A percentile compares a stretch with the other conserved stretches of the same genome.
phyloP scores from a whole-genome alignment of 2,329 filamentous ascomycete genomes.

The Mycogone perniciosa region DNA sequence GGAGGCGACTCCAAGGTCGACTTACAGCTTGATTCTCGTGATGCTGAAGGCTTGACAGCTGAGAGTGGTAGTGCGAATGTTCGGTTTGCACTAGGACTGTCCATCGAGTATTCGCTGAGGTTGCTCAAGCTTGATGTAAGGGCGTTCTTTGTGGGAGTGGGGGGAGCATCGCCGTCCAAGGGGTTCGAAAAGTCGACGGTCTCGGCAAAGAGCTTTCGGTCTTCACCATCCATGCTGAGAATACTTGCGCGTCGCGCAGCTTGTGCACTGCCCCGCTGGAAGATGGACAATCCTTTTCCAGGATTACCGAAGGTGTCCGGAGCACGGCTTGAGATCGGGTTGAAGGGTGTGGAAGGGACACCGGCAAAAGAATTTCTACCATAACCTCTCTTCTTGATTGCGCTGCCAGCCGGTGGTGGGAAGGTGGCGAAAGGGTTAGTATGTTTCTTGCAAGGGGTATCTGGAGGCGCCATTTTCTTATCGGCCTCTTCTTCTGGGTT shows the following conservation, averaged over 20 bases:
- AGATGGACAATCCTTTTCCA: slow-evolving; percentile 59
- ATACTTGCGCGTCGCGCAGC: slow-evolving; percentile 60
- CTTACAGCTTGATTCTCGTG: slow-evolving; percentile 41
- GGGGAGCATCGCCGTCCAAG: slow-evolving; percentile 63
- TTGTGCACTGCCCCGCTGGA: slow-evolving; percentile 48
- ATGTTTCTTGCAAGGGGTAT: slow-evolving; percentile 93
- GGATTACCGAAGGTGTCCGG: slow-evolving; percentile 48
- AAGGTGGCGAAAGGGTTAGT: slow-evolving; percentile 62
- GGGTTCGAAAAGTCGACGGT: slow-evolving; percentile 20
- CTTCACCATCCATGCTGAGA: slow-evolving; percentile 73
- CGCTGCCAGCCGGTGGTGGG: slow-evolving; percentile 52
- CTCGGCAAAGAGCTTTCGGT: slow-evolving; percentile 45
- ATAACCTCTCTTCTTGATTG: slow-evolving; percentile 57
- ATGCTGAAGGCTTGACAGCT: slow-evolving; percentile 30
- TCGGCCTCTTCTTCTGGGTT: slow-evolving; percentile 62
- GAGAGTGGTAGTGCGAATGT: slow-evolving; percentile 38
- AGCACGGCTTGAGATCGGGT: slow-evolving; percentile 44
- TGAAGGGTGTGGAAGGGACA: slow-evolving; percentile 76
- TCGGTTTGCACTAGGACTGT: slow-evolving; percentile 44
- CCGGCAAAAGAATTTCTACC: slow-evolving; percentile 63
- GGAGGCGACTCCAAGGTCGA: slow-evolving; percentile 22
- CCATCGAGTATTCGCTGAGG: slow-evolving; percentile 33
- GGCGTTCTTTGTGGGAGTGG: slow-evolving; percentile 80
- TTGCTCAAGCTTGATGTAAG: slow-evolving; percentile 37
- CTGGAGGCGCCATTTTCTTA: slow-evolving; percentile 69